phyloP scores from a whole-genome alignment of 495 filamentous ascomycete genomes.

The Friedmanniomyces endolithicus region DNA sequence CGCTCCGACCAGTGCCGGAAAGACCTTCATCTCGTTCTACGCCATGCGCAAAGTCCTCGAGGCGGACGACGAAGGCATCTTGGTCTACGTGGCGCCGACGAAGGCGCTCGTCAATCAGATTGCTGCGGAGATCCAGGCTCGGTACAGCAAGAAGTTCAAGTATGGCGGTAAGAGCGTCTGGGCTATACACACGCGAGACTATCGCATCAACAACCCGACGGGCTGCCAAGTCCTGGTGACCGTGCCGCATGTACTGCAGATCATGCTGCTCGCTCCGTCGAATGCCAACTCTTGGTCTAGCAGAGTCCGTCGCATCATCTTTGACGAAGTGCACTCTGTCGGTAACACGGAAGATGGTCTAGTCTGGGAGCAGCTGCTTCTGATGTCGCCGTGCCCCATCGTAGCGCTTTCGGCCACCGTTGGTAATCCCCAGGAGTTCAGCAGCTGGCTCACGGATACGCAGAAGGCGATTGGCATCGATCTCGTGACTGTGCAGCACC shows the following conservation, averaged over 20 bases:
- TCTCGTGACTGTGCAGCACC: slow-evolving; percentile 52
- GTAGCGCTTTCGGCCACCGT: slow-evolving; percentile 72
- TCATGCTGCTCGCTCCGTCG: slow-evolving; percentile 56
- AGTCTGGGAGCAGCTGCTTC: slow-evolving; percentile 68
- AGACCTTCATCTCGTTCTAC: slow-evolving; percentile 57
- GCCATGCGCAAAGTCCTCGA: slow-evolving; percentile 65
- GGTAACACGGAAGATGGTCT: slow-evolving; percentile 65
- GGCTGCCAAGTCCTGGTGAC: slow-evolving; percentile 67
- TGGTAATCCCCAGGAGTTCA: slow-evolving; percentile 61
- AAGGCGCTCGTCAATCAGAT: slow-evolving; percentile 79
- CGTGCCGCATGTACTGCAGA: slow-evolving; percentile 65
- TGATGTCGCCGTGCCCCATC: slow-evolving; percentile 63
- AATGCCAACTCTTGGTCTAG: slow-evolving; percentile 58
- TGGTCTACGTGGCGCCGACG: slow-evolving; percentile 71
- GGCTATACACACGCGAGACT: slow-evolving; percentile 67
- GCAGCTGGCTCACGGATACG: slow-evolving; percentile 49
- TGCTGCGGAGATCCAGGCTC: slow-evolving; percentile 56
- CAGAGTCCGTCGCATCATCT: slow-evolving; percentile 60
- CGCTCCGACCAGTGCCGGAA: slow-evolving; percentile 61
- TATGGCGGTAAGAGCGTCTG: slow-evolving; percentile 53
- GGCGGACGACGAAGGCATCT: slow-evolving; percentile 49
- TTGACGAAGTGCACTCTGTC: slow-evolving; percentile 75
- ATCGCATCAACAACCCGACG: slow-evolving; percentile 54
- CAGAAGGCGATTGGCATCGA: slow-evolving; percentile 46
- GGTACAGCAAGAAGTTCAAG: slow-evolving; percentile 51